Conservation (phyloP, 768 basidiomycete species). For the Suillus brevipes region DNA sequence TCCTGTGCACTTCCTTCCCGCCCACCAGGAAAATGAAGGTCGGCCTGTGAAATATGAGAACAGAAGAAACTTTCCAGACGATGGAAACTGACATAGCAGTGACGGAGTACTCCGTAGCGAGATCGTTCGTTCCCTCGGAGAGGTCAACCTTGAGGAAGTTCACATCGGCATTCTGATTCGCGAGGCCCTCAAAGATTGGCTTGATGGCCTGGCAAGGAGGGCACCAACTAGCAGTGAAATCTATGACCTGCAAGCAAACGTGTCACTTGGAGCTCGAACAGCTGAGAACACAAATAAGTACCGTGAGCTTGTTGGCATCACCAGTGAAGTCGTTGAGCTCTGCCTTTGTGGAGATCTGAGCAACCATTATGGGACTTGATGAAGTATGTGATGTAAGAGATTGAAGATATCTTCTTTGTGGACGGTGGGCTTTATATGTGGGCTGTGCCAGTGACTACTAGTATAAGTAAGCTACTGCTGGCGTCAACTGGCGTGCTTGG, state of each 20-base stretch:
- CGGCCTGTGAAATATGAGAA: conserved; percentile 51
- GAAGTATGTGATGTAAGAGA: not conserved
- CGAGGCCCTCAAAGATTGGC: conserved; percentile 67
- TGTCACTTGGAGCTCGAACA: not conserved
- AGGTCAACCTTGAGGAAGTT: conserved; percentile 87
- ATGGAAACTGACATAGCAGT: conserved; percentile 63
- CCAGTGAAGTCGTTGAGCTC: not conserved
- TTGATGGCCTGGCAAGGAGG: conserved; percentile 85
- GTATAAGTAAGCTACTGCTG: not conserved
- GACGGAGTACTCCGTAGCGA: conserved; percentile 62
- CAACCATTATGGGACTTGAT: not conserved
- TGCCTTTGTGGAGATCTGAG: not conserved
- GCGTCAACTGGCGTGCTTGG: not conserved
- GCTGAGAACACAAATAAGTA: not conserved
- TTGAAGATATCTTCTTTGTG: not conserved
- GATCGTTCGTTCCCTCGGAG: conserved; percentile 61
- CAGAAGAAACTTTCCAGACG: not conserved
- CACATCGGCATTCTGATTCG: conserved; percentile 65
- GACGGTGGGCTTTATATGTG: not conserved
- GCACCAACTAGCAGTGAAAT: conserved; percentile 48
- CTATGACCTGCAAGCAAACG: not conserved
- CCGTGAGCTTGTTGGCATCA: not conserved
- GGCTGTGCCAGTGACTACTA: not conserved
- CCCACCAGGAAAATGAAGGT: conserved; percentile 81
- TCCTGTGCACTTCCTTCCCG: conserved; percentile 62